phyloP scores from a whole-genome alignment of 345 rosid species.

The Erodium maritimum region DNA sequence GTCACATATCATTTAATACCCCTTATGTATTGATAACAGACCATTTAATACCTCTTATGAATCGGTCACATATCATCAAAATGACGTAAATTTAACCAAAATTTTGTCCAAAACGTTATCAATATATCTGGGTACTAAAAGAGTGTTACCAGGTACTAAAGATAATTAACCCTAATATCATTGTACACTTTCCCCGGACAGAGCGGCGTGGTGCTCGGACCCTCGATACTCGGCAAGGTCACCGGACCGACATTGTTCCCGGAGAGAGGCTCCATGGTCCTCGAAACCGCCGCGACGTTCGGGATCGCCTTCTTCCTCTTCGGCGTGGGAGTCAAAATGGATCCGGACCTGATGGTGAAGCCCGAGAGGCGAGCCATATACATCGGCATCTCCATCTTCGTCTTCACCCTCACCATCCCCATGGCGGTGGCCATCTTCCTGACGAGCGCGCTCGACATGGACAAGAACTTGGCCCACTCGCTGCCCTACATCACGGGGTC shows the following conservation, averaged over 20 bases:
- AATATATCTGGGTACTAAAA: too few relatives aligned
- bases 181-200: too few relatives aligned
- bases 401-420: constrained; percentile 4
- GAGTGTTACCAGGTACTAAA: too few relatives aligned
- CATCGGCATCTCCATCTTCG: constrained; percentile 13
- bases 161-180: too few relatives aligned
- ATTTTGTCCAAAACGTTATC: too few relatives aligned
- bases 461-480: neutral
- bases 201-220: constrained; percentile 28
- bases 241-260: constrained; percentile 12
- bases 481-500: neutral
- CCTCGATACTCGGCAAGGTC: constrained; percentile 5
- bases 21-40: too few relatives aligned
- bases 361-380: constrained; percentile 14
- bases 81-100: too few relatives aligned
- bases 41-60: too few relatives aligned
- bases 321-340: constrained; percentile 21
- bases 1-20: too few relatives aligned
- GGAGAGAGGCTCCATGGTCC: neutral
- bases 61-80: too few relatives aligned
- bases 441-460: neutral
- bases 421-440: constrained; percentile 1
- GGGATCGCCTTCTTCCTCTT: constrained; percentile 24
- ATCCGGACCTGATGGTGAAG: constrained; percentile 8
- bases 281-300: constrained; percentile 6